Percentiles rank a stretch among this genome's conserved stretches.
Conservation (phyloP, 768 basidiomycete genomes). For the Infundibulicybe gibba region DNA sequence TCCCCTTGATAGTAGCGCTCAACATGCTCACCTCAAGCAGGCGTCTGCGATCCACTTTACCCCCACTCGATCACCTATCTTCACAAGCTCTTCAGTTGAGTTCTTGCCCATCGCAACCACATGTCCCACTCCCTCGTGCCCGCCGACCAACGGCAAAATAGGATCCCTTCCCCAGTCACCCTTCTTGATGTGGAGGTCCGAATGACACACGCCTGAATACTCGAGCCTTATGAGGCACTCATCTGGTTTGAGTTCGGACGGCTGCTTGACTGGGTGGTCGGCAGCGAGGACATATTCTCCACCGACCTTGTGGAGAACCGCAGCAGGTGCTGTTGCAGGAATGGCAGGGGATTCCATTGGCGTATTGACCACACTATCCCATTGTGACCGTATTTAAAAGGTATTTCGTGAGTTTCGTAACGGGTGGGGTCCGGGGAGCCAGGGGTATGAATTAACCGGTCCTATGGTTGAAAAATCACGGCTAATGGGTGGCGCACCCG, state of each 20-base stretch:
- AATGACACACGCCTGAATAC: conserved; percentile 65
- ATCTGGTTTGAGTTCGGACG: conserved; percentile 51
- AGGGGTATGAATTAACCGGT: too few species aligned
- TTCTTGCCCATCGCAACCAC: conserved; percentile 75
- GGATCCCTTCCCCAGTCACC: conserved; percentile 63
- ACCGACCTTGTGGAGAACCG: conserved; percentile 25
- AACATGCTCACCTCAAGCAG: conserved; percentile 28
- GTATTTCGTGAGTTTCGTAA: conserved; percentile 17
- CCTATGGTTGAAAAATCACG: too few species aligned
- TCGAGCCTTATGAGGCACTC: conserved; percentile 72
- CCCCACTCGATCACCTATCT: conserved; percentile 75
- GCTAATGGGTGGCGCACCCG: too few species aligned
- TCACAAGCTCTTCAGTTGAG: conserved; percentile 42
- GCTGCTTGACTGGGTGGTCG: conserved; percentile 55
- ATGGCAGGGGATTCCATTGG: conserved; percentile 13
- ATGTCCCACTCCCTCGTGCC: conserved; percentile 78
- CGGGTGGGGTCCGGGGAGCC: too few species aligned
- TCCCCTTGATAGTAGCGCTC: neutral
- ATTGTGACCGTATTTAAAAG: too few species aligned
- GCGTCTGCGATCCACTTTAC: conserved; percentile 62
- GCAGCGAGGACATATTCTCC: conserved; percentile 25
- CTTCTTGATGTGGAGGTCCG: conserved; percentile 66
- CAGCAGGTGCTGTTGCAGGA: conserved; percentile 33
- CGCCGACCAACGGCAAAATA: conserved; percentile 59
- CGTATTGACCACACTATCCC: too few species aligned